Evolutionary conservation across 2,329 filamentous ascomycete genomes (phyloP).

Genomic region (Verticillium nonalfalfae): DNA sequence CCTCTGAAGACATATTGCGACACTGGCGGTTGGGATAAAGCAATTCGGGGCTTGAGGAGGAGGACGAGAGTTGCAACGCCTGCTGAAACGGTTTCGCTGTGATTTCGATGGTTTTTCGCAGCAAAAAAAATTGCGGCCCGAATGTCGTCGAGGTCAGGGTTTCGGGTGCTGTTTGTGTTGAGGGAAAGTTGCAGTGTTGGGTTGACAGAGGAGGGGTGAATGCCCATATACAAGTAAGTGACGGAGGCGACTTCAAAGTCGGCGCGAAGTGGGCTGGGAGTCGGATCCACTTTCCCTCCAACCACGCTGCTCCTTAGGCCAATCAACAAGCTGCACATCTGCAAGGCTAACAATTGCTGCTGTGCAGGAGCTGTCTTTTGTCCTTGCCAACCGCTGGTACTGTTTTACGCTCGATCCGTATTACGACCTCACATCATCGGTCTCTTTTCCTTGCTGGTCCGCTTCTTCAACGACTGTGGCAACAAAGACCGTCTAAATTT

Average conservation of each 20-base stretch:
- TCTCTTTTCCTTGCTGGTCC: background rate
- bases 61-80: too few relatives aligned
- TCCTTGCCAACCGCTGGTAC: background rate
- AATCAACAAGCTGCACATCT: background rate
- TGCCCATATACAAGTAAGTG: background rate
- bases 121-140: too few relatives aligned
- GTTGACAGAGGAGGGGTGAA: background rate
- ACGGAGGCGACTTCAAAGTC: background rate
- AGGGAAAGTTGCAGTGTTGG: background rate
- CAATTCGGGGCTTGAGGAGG: too few relatives aligned
- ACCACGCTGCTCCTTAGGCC: background rate
- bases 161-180: background rate
- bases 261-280: background rate
- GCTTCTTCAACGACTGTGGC: too few relatives aligned
- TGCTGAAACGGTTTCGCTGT: background rate
- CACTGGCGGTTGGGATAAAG: background rate
- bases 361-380: background rate
- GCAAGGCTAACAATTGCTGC: background rate
- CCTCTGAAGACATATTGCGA: constrained; percentile 37
- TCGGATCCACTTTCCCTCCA: background rate
- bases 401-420: background rate
- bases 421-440: background rate
- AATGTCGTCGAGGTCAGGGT: too few relatives aligned
- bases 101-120: background rate
- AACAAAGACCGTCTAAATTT: too few relatives aligned